Conservation (phyloP, 768 basidiomycete genomes). For the Stropharia rugosoannulata region DNA sequence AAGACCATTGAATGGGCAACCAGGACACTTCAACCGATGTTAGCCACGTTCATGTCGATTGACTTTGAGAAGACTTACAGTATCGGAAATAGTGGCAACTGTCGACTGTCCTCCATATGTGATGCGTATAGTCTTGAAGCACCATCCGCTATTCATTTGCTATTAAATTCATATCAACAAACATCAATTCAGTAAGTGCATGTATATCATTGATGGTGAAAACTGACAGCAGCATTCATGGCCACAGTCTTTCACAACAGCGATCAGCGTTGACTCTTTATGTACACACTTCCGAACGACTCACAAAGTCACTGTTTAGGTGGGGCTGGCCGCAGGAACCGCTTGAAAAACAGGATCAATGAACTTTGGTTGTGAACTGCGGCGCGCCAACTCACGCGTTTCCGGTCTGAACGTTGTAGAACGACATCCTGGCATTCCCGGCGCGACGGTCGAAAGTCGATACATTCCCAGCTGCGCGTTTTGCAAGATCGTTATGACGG, state of each 20-base stretch:
- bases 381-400: conserved; percentile 15
- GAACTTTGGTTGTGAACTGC: background rate
- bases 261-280: background rate
- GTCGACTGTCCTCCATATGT: conserved; percentile 55
- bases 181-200: conserved; percentile 17
- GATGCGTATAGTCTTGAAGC: conserved; percentile 64
- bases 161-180: conserved; percentile 18
- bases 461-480: conserved; percentile 42
- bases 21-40: conserved; percentile 15
- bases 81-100: conserved; percentile 60
- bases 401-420: conserved; percentile 40
- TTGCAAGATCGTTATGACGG: conserved; percentile 50
- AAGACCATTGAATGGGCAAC: conserved; percentile 61
- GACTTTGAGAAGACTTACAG: conserved; percentile 35
- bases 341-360: conserved; percentile 9
- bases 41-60: conserved; percentile 2
- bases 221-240: conserved; percentile 33
- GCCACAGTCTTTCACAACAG: conserved; percentile 49
- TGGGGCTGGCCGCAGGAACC: conserved; percentile 30
- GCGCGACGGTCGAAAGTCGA: conserved; percentile 37
- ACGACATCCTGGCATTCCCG: conserved; percentile 45
- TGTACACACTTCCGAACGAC: conserved; percentile 8
- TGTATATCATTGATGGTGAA: background rate
- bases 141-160: conserved; percentile 58
- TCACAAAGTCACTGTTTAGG: conserved; percentile 26